These are phyloP conservation scores for Ogataea neopini DNA, from an alignment of 805 yeast species.

Conservation along the genomic window DNA sequence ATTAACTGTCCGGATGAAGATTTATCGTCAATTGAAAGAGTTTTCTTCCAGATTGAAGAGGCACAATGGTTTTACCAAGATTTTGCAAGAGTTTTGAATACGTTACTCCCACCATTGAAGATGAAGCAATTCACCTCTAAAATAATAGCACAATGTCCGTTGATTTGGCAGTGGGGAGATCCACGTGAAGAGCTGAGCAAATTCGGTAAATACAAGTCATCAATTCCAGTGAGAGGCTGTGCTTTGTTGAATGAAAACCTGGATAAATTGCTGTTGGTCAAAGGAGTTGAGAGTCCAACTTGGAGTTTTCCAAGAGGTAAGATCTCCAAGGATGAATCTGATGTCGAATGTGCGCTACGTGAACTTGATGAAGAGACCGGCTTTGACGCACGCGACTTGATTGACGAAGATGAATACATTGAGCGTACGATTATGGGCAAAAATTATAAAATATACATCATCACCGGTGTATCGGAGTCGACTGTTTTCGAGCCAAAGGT, in stretches of 20 bases:
- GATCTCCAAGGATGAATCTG: conserved; percentile 89
- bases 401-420: conserved; percentile 69
- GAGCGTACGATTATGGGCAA: conserved; percentile 84
- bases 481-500: conserved; percentile 77
- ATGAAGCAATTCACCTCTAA: conserved; percentile 73
- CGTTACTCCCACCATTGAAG: conserved; percentile 72
- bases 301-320: conserved; percentile 99
- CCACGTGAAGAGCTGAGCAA: conserved; percentile 75
- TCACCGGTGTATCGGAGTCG: conserved; percentile 75
- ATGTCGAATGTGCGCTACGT: conserved; percentile 84
- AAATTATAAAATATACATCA: conserved; percentile 79
- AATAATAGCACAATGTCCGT: conserved; percentile 68
- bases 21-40: conserved; percentile 74
- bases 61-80: conserved; percentile 98
- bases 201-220: conserved; percentile 82
- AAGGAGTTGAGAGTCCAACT: conserved; percentile 73
- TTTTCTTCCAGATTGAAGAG: conserved; percentile 92
- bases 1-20: conserved; percentile 93
- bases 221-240: conserved; percentile 95
- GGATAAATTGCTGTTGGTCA: conserved; percentile 73
- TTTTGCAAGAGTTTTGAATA: conserved; percentile 70
- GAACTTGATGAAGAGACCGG: conserved; percentile 95
- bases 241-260: conserved; percentile 75
- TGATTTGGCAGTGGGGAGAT: conserved; percentile 82
- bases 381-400: conserved; percentile 69